Percentiles rank a stretch among this genome's conserved stretches.
phyloP scores from a whole-genome alignment of 176 grass and related monocot species.

The Chloris gayana region DNA sequence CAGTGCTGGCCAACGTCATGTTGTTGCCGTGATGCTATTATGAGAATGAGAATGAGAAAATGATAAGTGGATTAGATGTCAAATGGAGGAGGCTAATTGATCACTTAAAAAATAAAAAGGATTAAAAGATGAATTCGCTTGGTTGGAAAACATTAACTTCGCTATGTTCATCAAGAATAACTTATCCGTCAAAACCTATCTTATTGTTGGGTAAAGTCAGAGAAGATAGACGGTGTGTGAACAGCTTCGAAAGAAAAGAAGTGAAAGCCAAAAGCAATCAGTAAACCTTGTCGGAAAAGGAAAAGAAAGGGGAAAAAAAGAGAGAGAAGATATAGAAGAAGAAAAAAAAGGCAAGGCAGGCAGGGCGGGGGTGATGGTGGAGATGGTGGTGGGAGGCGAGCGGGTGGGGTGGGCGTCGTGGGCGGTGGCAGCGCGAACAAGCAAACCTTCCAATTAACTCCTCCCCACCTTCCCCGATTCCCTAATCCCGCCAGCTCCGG shows the following conservation, averaged over 20 bases:
- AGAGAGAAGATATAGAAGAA: not conserved
- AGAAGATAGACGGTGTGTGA: not conserved
- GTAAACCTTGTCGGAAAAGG: not conserved
- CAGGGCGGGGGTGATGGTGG: not conserved
- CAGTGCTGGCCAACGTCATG: no score
- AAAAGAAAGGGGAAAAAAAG: not conserved
- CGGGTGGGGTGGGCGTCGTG: constrained; percentile 29
- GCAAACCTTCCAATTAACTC: constrained; percentile 52
- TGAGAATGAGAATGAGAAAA: no score
- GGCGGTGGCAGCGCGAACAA: constrained; percentile 48
- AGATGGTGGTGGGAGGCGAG: constrained; percentile 16
- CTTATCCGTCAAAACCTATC: no score
- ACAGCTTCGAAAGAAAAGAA: not conserved
- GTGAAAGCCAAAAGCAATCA: not conserved
- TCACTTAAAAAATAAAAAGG: no score
- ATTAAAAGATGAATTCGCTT: no score
- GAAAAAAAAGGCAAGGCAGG: not conserved
- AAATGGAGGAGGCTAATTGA: no score
- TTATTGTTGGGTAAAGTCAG: no score
- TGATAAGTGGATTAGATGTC: no score
- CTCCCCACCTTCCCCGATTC: constrained; percentile 28
- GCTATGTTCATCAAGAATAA: no score
- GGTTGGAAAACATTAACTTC: no score
- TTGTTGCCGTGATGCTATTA: no score
- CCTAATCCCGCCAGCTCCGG: not conserved